Base-by-base conservation (phyloP, 2,329 filamentous ascomycete species). In the Sclerotinia minor region DNA sequence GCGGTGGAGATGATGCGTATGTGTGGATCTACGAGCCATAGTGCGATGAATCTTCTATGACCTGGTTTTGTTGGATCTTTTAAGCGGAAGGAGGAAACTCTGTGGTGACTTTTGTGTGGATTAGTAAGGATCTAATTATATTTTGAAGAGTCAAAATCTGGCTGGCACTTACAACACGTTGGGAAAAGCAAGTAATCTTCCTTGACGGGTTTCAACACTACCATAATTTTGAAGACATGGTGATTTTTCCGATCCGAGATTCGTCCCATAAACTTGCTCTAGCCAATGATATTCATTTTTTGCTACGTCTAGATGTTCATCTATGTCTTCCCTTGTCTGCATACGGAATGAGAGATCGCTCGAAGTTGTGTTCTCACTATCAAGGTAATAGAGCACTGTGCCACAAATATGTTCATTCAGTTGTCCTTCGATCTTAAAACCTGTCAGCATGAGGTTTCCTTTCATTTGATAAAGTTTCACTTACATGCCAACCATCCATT, bases 21-120 rank as follows among this genome's bases (percentile, higher is more conserved):
- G 41, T 81, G 73, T 0, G 86, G 86, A 71, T 89, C 86, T 2
- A 89, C 82, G 2, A 89, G 79, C 74, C 83, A 89, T 50, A 89
- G 78, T 0, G 83, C 83, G 0, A 89, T 76, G 66, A 88, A 83
- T 71, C 84, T 83, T 19, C 83, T 78, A 72, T 88, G 83, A 2
- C 86, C 86, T 0, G 83, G 81, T 67, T 80, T 82, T 0, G 80
- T 81, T 0, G 73, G 73, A 69, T 89, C 85, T 1, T 70, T 72
- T 0, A 89, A 80, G 5, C 73, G 69, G 74, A 89, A 89, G 0
- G 82, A 78, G 6, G 79, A 72, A 0, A 86, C 83, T 21, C 79
- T 77, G 72, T 87, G 84, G 71, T 88, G 85, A 17, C 50, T 64
- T 55, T 15, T 24, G 24, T 17, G 24, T 26, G 2, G 9, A 19